These are phyloP conservation scores for Heritiera fomes DNA, from an alignment of 345 rosid genomes.

Conservation along the genomic window DNA sequence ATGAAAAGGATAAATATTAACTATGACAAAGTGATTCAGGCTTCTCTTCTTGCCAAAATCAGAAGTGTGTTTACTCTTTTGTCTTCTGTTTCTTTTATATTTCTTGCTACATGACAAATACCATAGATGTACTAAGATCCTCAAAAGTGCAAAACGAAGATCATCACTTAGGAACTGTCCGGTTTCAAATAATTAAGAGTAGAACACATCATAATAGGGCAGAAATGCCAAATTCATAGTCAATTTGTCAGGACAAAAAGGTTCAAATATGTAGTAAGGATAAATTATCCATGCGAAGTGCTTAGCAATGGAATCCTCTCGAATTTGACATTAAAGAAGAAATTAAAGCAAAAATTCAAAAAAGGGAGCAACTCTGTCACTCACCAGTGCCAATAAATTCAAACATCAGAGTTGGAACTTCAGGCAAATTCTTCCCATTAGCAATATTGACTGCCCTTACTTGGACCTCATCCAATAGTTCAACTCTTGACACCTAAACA, in stretches of 20 bases:
- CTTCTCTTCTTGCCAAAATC: not conserved
- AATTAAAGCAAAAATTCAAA: not conserved
- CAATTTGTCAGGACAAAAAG: not conserved
- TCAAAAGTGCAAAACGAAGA: not conserved
- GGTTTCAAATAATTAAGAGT: not conserved
- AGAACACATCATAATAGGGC: not conserved
- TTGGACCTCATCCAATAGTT: constrained; percentile 88
- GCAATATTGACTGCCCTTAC: constrained; percentile 84
- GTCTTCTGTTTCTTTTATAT: not conserved
- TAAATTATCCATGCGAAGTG: not conserved
- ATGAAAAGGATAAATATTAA: constrained; percentile 2
- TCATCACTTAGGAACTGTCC: not conserved
- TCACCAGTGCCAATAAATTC: constrained; percentile 92
- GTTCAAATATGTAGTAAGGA: not conserved
- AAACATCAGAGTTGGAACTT: constrained; percentile 89
- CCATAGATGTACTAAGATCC: not conserved
- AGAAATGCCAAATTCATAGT: constrained; percentile 2
- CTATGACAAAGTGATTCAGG: not conserved
- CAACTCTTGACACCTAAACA: constrained; percentile 80
- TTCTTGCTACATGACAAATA: not conserved
- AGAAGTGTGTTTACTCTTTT: not conserved
- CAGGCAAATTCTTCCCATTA: constrained; percentile 74
- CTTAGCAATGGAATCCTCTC: not conserved
- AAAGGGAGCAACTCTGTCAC: not conserved
- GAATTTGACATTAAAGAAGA: not conserved